phyloP scores from a whole-genome alignment of 2,329 filamentous ascomycete species.

The Colletotrichum sansevieriae region DNA sequence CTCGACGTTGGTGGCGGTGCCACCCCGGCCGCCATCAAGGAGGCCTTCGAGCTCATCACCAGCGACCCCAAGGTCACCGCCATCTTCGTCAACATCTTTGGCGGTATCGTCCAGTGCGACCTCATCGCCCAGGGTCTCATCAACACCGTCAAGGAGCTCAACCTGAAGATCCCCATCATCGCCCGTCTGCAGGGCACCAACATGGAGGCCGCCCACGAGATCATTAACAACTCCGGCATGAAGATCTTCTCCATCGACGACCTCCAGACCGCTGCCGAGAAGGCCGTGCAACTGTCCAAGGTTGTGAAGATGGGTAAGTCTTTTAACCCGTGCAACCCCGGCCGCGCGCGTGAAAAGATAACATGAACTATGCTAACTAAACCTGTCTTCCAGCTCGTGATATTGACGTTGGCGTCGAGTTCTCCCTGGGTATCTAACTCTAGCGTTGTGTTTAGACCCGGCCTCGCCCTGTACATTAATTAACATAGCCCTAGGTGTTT shows the following conservation, averaged over 20 bases:
- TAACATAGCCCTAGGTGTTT: conserved; percentile 39
- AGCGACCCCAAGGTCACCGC: conserved; percentile 98
- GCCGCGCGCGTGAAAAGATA: not conserved
- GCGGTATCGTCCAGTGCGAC: conserved; percentile 98
- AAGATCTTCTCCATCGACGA: conserved; percentile 99
- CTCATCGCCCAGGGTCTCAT: conserved; percentile 97
- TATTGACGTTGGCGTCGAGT: conserved; percentile 97
- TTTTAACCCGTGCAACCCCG: not conserved
- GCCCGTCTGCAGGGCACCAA: conserved; percentile 98
- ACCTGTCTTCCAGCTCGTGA: conserved; percentile 75
- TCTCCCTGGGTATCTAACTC: conserved; percentile 89
- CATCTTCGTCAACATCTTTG: conserved; percentile 99
- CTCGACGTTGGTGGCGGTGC: conserved; percentile 98
- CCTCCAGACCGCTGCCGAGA: conserved; percentile 96
- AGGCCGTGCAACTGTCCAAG: conserved; percentile 98
- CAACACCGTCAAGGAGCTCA: conserved; percentile 92
- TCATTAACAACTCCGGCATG: conserved; percentile 95
- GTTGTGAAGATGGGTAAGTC: conserved; percentile 95
- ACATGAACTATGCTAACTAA: conserved; percentile 39
- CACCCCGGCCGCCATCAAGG: conserved; percentile 94
- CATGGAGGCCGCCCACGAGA: conserved; percentile 92
- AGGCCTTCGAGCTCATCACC: conserved; percentile 98
- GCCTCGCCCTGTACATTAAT: conserved; percentile 43
- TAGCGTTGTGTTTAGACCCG: conserved; percentile 41
- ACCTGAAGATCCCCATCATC: conserved; percentile 96